Evolutionary conservation across 2,329 filamentous ascomycete species (phyloP).

Genomic region (Monosporascus cannonballus): DNA sequence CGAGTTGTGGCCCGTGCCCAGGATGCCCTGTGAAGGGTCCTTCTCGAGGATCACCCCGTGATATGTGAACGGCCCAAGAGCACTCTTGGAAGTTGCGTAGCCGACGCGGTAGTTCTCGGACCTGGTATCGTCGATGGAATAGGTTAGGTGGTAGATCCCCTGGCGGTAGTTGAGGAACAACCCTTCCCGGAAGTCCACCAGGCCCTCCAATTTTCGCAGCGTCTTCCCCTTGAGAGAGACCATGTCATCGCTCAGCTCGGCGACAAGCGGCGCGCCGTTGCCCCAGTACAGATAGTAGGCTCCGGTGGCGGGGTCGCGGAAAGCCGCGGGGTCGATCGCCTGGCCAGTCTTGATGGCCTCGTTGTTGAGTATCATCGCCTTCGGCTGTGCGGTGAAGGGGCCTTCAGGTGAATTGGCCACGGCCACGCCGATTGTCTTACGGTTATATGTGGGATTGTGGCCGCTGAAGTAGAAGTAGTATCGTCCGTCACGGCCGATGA

Average conservation of each 20-base stretch:
- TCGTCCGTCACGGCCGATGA: constrained; percentile 51
- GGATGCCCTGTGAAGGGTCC: constrained; percentile 33
- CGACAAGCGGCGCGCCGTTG: constrained; percentile 34
- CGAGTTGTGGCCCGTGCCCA: constrained; percentile 39
- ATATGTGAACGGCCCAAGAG: constrained; percentile 38
- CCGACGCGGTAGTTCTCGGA: constrained; percentile 40
- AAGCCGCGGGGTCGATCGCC: constrained; percentile 57
- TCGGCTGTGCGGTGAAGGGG: constrained; percentile 49
- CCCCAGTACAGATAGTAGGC: constrained; percentile 60
- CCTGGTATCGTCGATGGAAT: constrained; percentile 41
- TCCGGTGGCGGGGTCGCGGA: constrained; percentile 52
- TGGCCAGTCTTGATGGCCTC: constrained; percentile 25
- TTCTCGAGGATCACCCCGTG: constrained; percentile 38
- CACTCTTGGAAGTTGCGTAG: constrained; percentile 34
- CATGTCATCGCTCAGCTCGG: constrained; percentile 40
- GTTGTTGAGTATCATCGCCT: constrained; percentile 51
- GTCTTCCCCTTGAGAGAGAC: constrained; percentile 33
- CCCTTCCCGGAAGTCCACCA: constrained; percentile 38
- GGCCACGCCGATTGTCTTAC: constrained; percentile 57
- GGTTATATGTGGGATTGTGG: constrained; percentile 45
- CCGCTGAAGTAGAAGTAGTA: constrained; percentile 60
- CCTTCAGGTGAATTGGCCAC: constrained; percentile 50
- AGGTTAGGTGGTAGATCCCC: constrained; percentile 41
- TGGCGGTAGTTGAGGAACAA: constrained; percentile 37
- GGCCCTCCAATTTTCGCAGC: constrained; percentile 25